Evolutionary conservation across 106 monocot genomes (phyloP), one percentile per base, ranked within the genome.

Genomic region (Agapanthus africanus): DNA sequence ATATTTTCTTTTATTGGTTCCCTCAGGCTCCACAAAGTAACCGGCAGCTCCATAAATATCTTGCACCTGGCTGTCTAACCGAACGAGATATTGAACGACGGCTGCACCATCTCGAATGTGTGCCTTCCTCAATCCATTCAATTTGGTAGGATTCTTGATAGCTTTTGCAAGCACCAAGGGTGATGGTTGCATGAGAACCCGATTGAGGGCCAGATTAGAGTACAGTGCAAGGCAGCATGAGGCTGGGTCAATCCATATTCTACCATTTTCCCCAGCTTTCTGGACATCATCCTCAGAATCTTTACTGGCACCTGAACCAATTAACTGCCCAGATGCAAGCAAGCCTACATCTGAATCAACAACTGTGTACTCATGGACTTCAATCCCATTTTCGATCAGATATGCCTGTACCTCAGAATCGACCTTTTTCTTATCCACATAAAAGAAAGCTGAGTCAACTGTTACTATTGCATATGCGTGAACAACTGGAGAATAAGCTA

Each of bases 91-190:
- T 47, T 97, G 97, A 1, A 97, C 97, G 79, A 97, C 97, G 78
- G 97, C 97, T 66, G 89, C 92, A 77, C 97, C 97, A 85, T 97
- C 97, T 71, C 97, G 85, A 47, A 89, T 70, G 74, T 97, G 92
- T 42, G 91, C 85, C 44, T 86, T 97, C 72, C 82, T 92, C 56
- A 97, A 73, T 59, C 97, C 97, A 78, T 89, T 77, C 83, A 97
- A 72, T 65, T 97, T 91, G 46, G 36, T 62, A 63, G 82, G 70
- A 70, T 97, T 97, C 97, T 97, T 97, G 40, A 92, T 56, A 84
- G 97, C 97, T 73, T 97, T 97, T 59, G 87, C 74, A 71, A 97
- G 89, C 23, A 91, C 79, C 77, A 97, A 82, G 64, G 97, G 97
- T 65, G 97, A 97, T 69, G 81, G 97, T 41, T 83, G 82, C 70